A percentile compares a stretch with the other conserved stretches of the same genome.
These are phyloP conservation scores for Populus hybrid DNA, from an alignment of 441 rosid species.

Conservation along the genomic window DNA sequence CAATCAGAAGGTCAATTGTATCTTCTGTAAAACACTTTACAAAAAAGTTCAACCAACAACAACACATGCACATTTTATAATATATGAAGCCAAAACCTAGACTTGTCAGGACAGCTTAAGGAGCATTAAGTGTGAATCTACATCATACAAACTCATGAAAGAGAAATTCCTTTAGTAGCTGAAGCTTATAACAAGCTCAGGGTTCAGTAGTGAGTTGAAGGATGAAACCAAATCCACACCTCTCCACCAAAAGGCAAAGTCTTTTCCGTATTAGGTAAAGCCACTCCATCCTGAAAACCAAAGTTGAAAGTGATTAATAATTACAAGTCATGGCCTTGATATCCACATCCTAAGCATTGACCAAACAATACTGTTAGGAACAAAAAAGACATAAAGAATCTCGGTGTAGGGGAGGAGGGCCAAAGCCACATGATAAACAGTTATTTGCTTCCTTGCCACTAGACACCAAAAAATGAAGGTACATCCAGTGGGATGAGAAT, in stretches of 20 bases:
- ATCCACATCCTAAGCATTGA: background rate
- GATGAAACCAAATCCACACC: constrained; percentile 35
- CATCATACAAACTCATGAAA: background rate
- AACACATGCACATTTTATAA: background rate
- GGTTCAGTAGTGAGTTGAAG: constrained; percentile 15
- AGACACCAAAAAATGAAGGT: background rate
- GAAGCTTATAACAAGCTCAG: constrained; percentile 6
- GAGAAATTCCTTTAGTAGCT: background rate
- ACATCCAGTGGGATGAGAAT: background rate
- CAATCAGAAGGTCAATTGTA: background rate
- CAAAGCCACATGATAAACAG: background rate
- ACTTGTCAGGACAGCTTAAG: background rate
- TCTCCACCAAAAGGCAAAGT: constrained; percentile 97
- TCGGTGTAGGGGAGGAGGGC: background rate
- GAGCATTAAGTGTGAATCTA: background rate
- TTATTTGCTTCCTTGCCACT: background rate
- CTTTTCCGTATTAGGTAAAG: constrained; percentile 93
- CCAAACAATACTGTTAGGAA: background rate
- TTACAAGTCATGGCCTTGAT: constrained; percentile 10
- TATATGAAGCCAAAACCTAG: background rate
- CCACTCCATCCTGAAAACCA: constrained; percentile 81
- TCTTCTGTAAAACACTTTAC: background rate
- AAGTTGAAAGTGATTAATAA: constrained; percentile 20
- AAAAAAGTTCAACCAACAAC: background rate
- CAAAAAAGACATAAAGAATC: constrained; percentile 3